phyloP scores from a whole-genome alignment of 305 asterid species.

The Fraxinus platypoda region DNA sequence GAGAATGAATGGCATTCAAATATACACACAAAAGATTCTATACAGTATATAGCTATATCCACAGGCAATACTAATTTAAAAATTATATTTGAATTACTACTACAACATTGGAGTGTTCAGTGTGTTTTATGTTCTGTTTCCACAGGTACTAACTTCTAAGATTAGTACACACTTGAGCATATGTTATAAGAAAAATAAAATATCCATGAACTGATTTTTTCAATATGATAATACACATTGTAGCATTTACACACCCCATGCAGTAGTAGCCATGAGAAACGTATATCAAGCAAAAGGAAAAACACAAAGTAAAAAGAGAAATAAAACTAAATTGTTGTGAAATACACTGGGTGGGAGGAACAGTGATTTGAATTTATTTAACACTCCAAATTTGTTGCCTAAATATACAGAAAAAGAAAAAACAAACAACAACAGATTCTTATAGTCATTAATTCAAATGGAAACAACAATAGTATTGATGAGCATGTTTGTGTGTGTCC shows the following conservation, averaged over 20 bases:
- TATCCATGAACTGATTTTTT: neutral
- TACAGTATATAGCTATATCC: neutral
- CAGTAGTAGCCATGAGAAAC: neutral
- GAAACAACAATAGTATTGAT: neutral
- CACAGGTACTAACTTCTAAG: neutral
- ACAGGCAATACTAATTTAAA: neutral
- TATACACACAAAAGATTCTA: neutral
- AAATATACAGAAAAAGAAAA: neutral
- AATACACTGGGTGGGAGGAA: neutral
- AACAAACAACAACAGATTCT: neutral
- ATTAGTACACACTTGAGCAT: conserved; percentile 8
- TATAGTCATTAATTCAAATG: conserved; percentile 2
- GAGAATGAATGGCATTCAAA: neutral
- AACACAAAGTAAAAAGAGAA: neutral
- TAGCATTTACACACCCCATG: conserved; percentile 13
- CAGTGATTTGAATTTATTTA: neutral
- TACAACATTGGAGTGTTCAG: neutral
- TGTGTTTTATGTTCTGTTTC: neutral
- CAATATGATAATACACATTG: conserved; percentile 2
- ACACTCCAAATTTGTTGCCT: neutral
- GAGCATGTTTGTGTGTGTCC: neutral
- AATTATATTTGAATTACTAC: neutral
- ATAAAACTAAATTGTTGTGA: neutral
- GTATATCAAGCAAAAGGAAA: neutral
- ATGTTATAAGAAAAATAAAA: neutral